Conservation (phyloP, 257 asterid species). For the Petunia axillaris region DNA sequence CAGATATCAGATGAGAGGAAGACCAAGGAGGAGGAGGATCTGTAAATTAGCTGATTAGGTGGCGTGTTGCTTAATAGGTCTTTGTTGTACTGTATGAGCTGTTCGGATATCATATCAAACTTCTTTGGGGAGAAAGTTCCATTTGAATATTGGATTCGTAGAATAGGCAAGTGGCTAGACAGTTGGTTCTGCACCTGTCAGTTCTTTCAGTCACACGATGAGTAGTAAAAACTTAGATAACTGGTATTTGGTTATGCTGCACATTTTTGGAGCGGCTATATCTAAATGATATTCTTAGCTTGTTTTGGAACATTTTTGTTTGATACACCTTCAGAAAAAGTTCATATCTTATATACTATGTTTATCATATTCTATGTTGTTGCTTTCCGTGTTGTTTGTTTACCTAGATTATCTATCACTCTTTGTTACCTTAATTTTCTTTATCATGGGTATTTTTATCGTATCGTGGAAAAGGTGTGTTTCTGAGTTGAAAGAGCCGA, state of each 20-base stretch:
- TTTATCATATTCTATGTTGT: too few species aligned
- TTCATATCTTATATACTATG: too few species aligned
- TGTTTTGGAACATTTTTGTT: neutral
- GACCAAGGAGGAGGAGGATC: constrained; percentile 34
- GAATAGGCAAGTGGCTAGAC: neutral
- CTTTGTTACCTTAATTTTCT: too few species aligned
- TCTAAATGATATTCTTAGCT: neutral
- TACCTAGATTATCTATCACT: too few species aligned
- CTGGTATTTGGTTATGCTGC: neutral
- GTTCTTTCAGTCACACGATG: neutral
- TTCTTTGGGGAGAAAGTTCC: neutral
- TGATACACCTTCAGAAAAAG: neutral
- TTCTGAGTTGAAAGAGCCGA: too few species aligned
- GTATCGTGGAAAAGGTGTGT: too few species aligned
- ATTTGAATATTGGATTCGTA: neutral
- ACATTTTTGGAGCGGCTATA: too few species aligned
- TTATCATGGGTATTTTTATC: too few species aligned
- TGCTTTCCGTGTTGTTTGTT: too few species aligned
- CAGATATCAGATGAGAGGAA: constrained; percentile 36
- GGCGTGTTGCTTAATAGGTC: neutral
- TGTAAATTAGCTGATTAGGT: neutral
- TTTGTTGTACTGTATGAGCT: neutral
- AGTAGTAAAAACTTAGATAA: neutral
- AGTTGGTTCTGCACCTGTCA: too few species aligned
- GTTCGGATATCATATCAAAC: too few species aligned